A percentile compares a stretch with the other conserved stretches of the same genome.
Conservation (phyloP, 2,329 filamentous ascomycete genomes). For the Ophiocordyceps camponoti-rufipedis region DNA sequence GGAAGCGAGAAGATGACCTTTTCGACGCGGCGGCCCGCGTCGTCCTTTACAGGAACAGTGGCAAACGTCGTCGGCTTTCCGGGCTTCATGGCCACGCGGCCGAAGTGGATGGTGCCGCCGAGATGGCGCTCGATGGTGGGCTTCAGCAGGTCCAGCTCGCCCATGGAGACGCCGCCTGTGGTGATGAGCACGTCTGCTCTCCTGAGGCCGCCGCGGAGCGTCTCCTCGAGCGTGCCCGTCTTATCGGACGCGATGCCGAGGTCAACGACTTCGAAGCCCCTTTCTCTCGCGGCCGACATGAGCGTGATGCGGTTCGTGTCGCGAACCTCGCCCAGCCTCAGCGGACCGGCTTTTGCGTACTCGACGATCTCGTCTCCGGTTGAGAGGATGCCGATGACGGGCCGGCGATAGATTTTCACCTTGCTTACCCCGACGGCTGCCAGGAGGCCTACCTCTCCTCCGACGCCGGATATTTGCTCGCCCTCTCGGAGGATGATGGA, state of each 20-base stretch:
- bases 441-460: constrained; percentile 80
- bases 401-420: constrained; percentile 56
- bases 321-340: constrained; percentile 69
- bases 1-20: constrained; percentile 80
- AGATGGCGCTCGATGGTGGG: constrained; percentile 83
- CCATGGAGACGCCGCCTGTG: constrained; percentile 92
- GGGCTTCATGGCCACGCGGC: constrained; percentile 92
- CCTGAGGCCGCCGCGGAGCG: constrained; percentile 56
- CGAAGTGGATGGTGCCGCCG: constrained; percentile 89
- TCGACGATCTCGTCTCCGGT: constrained; percentile 89
- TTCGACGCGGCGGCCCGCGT: constrained; percentile 34
- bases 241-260: constrained; percentile 70
- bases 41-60: constrained; percentile 53
- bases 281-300: constrained; percentile 54
- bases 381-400: constrained; percentile 70
- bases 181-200: constrained; percentile 72
- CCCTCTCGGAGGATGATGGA: constrained; percentile 56
- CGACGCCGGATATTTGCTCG: constrained; percentile 67
- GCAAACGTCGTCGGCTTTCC: constrained; percentile 97
- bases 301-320: constrained; percentile 87
- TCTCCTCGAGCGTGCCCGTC: constrained; percentile 55
- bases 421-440: constrained; percentile 63
- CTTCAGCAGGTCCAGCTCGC: constrained; percentile 89
- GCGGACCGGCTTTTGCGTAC: constrained; percentile 40
- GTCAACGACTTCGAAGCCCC: constrained; percentile 66